Conservation (phyloP, 805 yeast genomes). For the Zygotorulaspora danielsina region DNA sequence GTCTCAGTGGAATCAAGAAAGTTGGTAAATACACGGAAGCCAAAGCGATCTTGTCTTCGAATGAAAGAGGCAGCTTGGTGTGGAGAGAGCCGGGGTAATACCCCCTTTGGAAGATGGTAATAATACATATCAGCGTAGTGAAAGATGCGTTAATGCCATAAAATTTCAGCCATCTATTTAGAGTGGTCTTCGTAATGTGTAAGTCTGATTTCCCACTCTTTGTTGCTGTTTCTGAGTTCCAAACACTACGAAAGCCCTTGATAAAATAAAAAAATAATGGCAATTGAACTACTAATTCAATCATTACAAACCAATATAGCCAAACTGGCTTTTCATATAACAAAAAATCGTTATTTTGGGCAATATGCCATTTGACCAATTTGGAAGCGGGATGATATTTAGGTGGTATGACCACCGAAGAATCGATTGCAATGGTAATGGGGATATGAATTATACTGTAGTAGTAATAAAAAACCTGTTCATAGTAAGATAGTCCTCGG, state of each 20-base stretch:
- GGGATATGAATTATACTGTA: constrained; percentile 67
- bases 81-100: constrained; percentile 20
- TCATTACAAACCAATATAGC: constrained; percentile 64
- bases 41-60: constrained; percentile 21
- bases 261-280: constrained; percentile 61
- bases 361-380: constrained; percentile 56
- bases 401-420: constrained; percentile 62
- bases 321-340: constrained; percentile 58
- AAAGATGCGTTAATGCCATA: constrained; percentile 83
- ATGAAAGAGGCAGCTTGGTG: constrained; percentile 14
- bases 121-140: constrained; percentile 71
- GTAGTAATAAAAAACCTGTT: constrained; percentile 41
- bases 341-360: constrained; percentile 67
- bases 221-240: constrained; percentile 8
- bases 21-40: constrained; percentile 32
- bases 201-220: constrained; percentile 9
- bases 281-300: constrained; percentile 72
- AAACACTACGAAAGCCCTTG: constrained; percentile 6
- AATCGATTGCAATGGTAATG: constrained; percentile 70
- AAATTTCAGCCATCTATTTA: constrained; percentile 40
- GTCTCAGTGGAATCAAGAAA: constrained; percentile 29
- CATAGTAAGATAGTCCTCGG: constrained; percentile 9
- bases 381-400: constrained; percentile 44
- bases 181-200: constrained; percentile 8
- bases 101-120: constrained; percentile 40